Conservation (phyloP, 108 stramenopile genomes). For the Cyclotella atomus region DNA sequence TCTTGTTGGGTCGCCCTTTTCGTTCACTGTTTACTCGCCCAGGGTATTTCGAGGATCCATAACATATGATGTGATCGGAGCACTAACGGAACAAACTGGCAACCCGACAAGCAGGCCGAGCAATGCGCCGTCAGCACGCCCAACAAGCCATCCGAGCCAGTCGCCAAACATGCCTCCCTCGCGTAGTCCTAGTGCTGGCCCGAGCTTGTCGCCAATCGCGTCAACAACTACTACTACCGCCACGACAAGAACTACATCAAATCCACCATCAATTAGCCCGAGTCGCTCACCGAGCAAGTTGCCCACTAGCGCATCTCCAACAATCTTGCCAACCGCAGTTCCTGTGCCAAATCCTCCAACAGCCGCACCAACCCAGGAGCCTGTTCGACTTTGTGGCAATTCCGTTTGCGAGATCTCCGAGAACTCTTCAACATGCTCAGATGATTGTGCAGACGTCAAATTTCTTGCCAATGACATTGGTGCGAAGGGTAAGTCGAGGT, state of each 20-base stretch:
- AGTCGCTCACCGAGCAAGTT: too few species aligned
- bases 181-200: not conserved
- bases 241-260: too few species aligned
- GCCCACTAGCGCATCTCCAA: too few species aligned
- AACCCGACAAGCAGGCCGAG: not conserved
- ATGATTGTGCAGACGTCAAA: not conserved
- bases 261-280: too few species aligned
- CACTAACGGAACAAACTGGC: not conserved
- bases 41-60: conserved; percentile 18
- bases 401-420: not conserved
- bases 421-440: not conserved
- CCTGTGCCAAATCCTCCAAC: too few species aligned
- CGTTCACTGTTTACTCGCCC: not conserved
- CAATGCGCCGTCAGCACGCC: not conserved
- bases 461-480: not conserved
- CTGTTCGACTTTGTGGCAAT: not conserved
- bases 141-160: not conserved
- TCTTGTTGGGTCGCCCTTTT: not conserved
- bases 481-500: not conserved
- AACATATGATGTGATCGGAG: conserved; percentile 7
- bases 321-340: too few species aligned
- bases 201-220: not conserved
- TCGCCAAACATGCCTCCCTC: not conserved
- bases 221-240: too few species aligned
- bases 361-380: too few species aligned